Conservation (phyloP, 2,329 filamentous ascomycete species). For the Penicillium sp. region DNA sequence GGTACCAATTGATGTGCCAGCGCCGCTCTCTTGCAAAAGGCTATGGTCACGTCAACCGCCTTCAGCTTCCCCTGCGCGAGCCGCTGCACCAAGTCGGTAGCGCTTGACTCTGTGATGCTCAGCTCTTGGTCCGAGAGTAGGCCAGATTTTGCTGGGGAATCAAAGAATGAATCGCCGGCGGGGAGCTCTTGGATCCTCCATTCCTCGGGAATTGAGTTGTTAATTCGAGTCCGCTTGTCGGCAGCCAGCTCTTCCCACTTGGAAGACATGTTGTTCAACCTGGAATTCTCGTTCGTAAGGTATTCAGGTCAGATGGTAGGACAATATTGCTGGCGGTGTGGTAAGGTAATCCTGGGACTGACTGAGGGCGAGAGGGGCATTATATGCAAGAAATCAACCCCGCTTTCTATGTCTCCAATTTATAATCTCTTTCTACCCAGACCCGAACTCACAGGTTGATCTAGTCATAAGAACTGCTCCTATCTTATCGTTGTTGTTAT, state of each 20-base stretch:
- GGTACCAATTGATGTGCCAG: conserved; percentile 25
- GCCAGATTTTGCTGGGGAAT: conserved; percentile 11
- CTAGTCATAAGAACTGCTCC: neutral
- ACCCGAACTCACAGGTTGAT: neutral
- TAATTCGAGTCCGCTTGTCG: conserved; percentile 13
- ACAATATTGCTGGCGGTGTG: neutral
- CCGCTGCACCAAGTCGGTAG: conserved; percentile 9
- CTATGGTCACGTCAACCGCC: conserved; percentile 24
- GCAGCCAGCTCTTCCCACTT: conserved; percentile 12
- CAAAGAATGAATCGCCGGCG: conserved; percentile 3
- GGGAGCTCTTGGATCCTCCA: conserved; percentile 12
- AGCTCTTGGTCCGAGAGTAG: conserved; percentile 10
- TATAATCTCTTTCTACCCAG: neutral
- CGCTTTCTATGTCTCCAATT: neutral
- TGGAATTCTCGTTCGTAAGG: neutral
- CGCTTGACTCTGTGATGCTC: conserved; percentile 9
- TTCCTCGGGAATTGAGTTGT: conserved; percentile 12
- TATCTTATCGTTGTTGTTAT: conserved; percentile 6
- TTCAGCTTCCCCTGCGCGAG: conserved; percentile 20
- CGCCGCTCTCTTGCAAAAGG: conserved; percentile 28
- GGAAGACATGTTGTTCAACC: neutral
- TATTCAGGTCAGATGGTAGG: neutral
- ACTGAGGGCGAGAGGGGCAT: neutral
- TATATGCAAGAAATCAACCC: neutral
- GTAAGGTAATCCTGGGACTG: neutral